Evolutionary conservation across 345 rosid genomes (phyloP).

Genomic region (Sonneratia caseolaris): DNA sequence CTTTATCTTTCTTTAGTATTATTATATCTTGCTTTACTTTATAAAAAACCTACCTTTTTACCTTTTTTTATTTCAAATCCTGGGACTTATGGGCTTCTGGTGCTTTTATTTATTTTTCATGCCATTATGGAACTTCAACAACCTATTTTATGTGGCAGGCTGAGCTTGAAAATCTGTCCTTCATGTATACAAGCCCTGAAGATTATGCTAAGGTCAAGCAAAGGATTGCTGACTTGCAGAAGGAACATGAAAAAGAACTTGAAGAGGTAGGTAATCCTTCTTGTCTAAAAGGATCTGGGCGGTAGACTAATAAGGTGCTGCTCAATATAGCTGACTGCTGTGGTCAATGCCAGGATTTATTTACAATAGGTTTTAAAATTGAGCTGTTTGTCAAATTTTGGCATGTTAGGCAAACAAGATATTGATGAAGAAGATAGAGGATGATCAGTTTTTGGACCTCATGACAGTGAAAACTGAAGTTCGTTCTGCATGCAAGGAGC

Average conservation of each 20-base stretch:
- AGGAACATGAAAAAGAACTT: constrained; percentile 83
- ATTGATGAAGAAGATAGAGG: constrained; percentile 83
- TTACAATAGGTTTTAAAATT: background rate
- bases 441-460: constrained; percentile 86
- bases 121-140: constrained; percentile 6
- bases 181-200: constrained; percentile 92
- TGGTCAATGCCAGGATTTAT: background rate
- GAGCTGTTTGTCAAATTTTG: background rate
- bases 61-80: background rate
- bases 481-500: constrained; percentile 74
- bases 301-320: background rate
- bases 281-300: background rate
- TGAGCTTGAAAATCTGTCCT: constrained; percentile 91
- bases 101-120: background rate
- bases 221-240: constrained; percentile 75
- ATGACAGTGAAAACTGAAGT: constrained; percentile 79
- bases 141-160: constrained; percentile 42
- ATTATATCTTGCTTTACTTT: background rate
- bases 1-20: background rate
- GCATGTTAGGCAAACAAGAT: constrained; percentile 65
- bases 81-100: background rate
- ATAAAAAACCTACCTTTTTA: background rate
- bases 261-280: constrained; percentile 42
- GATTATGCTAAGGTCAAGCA: constrained; percentile 73
- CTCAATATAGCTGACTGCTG: background rate